Evolutionary conservation across 495 filamentous ascomycete genomes (phyloP), one percentile per base, ranked within the genome.

Genomic region (Eremomyces bilateralis): DNA sequence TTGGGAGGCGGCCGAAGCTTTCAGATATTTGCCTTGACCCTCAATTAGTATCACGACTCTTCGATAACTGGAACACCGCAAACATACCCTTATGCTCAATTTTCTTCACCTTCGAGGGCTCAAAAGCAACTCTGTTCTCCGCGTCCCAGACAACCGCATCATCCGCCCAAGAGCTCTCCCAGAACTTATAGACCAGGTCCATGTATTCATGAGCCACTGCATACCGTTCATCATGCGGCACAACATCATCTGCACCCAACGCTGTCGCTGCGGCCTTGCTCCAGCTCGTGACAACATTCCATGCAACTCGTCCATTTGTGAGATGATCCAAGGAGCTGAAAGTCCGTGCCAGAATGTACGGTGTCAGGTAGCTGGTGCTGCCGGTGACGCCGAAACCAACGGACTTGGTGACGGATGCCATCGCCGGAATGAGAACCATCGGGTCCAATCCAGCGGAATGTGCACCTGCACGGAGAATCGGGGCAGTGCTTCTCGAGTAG

Each of bases 231-330:
- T 76, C 71, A 52, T 79, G 72, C 59, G 71, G 40, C 25, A 49
- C 45, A 40, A 71, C 66, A 29, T 66, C 53, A 3, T 58, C 46
- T 22, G 55, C 52, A 20, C 67, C 67, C 19, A 73, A 34, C 47
- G 73, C 73, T 17, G 58, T 54, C 0, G 72, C 71, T 1, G 71
- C 71, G 5, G 68, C 71, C 44, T 75, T 65, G 3, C 73, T 57
- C 44, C 73, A 75, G 28, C 65, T 64, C 0, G 67, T 75, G 2
- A 76, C 71, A 36, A 76, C 62, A 52, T 75, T 73, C 68, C 67
- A 72, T 16, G 62, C 67, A 13, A 73, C 39, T 53, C 69, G 60
- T 34, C 71, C 71, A 44, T 70, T 68, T 4, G 64, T 65, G 4
- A 77, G 54, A 45, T 76, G 72, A 38, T 77, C 72, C 2, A 76